phyloP scores from a whole-genome alignment of 2,329 filamentous ascomycete species.

The Epichloe brachyelytri region DNA sequence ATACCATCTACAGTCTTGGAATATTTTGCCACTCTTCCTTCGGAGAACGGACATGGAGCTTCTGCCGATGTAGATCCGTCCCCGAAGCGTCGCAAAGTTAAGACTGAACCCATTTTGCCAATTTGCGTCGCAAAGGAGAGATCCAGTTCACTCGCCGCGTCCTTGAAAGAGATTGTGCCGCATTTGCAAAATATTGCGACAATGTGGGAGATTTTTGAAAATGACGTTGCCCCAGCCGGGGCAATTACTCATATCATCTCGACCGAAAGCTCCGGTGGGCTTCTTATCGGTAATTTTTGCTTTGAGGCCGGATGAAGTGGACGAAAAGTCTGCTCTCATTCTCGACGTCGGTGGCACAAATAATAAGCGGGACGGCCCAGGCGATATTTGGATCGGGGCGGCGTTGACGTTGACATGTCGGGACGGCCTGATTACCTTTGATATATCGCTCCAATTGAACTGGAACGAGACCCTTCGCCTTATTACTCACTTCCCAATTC shows the following conservation, averaged over 20 bases:
- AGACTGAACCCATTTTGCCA: constrained; percentile 5
- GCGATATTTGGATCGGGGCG: constrained; percentile 23
- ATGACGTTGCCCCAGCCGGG: constrained; percentile 8
- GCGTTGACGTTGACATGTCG: constrained; percentile 18
- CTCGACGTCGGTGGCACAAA: constrained; percentile 7
- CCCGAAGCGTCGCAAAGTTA: constrained; percentile 20
- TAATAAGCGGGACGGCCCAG: constrained; percentile 11
- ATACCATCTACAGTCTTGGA: constrained; percentile 14
- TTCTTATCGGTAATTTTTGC: constrained; percentile 9
- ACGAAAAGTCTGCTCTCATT: constrained; percentile 9
- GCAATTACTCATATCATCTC: constrained; percentile 10
- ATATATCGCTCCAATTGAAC: constrained; percentile 22
- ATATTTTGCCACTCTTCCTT: constrained; percentile 12
- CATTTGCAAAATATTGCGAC: constrained; percentile 5
- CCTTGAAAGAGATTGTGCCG: constrained; percentile 4
- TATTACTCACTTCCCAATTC: constrained; percentile 17
- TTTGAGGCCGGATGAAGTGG: constrained; percentile 12
- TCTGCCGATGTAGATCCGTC: constrained; percentile 9
- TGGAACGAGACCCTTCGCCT: constrained; percentile 29
- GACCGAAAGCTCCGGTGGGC: constrained; percentile 4
- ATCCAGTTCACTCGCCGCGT: constrained; percentile 17
- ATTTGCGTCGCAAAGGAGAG: constrained; percentile 15
- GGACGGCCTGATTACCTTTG: constrained; percentile 15
- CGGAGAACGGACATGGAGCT: constrained; percentile 4
- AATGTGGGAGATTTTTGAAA: constrained; percentile 12